phyloP scores from a whole-genome alignment of 805 yeast species.

The Hermanozyma aechmeae region DNA sequence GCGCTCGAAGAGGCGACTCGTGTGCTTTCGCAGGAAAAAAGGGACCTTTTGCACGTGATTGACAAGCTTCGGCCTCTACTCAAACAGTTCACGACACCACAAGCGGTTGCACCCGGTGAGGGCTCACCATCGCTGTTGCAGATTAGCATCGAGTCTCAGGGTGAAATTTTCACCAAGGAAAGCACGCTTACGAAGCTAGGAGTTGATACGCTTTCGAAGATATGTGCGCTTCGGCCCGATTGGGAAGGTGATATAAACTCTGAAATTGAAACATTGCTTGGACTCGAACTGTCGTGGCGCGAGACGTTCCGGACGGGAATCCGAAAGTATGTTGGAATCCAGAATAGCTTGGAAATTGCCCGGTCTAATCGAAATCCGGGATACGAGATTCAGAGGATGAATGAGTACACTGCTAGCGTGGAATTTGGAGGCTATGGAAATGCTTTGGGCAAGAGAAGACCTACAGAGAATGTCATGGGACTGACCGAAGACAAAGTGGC shows the following conservation, averaged over 20 bases:
- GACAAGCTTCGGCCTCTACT: constrained; percentile 15
- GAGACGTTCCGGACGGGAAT: constrained; percentile 19
- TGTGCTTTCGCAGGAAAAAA: constrained; percentile 14
- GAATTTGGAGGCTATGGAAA: constrained; percentile 29
- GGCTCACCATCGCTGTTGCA: too few relatives aligned
- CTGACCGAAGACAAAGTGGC: too few relatives aligned
- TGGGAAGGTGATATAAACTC: constrained; percentile 24
- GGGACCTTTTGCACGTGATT: constrained; percentile 9
- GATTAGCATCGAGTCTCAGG: too few relatives aligned
- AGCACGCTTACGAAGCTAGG: constrained; percentile 18
- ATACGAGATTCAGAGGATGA: constrained; percentile 22
- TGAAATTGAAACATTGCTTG: constrained; percentile 16
- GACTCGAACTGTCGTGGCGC: constrained; percentile 23
- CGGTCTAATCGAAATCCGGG: constrained; percentile 13
- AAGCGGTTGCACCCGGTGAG: background rate
- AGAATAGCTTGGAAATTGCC: constrained; percentile 19
- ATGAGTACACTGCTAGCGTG: constrained; percentile 28
- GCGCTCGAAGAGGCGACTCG: constrained; percentile 18
- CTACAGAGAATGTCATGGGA: too few relatives aligned
- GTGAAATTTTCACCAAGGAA: constrained; percentile 20
- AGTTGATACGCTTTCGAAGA: constrained; percentile 15
- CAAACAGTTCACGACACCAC: constrained; percentile 6
- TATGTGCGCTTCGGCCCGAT: constrained; percentile 20
- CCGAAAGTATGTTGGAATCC: constrained; percentile 17
- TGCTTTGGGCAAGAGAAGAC: constrained; percentile 14